Base-by-base conservation (phyloP, 495 filamentous ascomycete genomes). In the Penicillium cinerascens region DNA sequence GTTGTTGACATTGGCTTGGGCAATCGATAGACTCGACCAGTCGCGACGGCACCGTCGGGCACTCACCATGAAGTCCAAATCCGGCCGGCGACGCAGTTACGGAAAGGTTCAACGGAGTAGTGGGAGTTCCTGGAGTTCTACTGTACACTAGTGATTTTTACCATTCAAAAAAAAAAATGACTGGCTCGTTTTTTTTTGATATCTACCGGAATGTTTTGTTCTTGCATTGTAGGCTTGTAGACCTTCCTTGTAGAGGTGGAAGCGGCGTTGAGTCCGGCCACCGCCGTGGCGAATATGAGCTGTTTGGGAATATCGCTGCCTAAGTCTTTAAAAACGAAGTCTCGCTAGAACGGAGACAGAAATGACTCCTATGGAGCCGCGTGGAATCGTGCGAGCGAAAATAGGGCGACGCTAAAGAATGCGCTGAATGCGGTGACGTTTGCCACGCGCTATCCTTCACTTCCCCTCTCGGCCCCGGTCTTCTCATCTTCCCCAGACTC, bases 101-200 rank as follows among this genome's bases (percentile, higher is more conserved):
- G 69, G 64, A 59, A 72, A 69, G 58, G 52, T 47, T 55, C 56
- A 55, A 45, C 51, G 55, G 60, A 55, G 57, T 50, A 62, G 48
- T 65, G 59, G 72, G 72, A 70, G 72, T 75, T 72, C 63, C 57
- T 56, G 71, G 71, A 68, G 72, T 76, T 71, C 68, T 16, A 61
- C 51, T 67, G 66, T 67, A 66, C 47, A 64, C 49, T 68, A 68
- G 42, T 42, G 51, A 42, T 23, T 55, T 49, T 29, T 39, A 15
- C 35, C 46, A 52, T 18, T 39, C 29, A 51, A 51, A 43, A 35
- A 41, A 49, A 41, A 42, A 42, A 41, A 45, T 42, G 52, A 59
- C 53, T 59, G 57, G 52, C 46, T 48, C 36, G 0, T 15, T 23
- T 40, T 39, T 4, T 39, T 39, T 33, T 33, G 29, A 33, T 13